Evolutionary conservation across 129 eudicot species (phyloP).

Genomic region (Artemisia annua): DNA sequence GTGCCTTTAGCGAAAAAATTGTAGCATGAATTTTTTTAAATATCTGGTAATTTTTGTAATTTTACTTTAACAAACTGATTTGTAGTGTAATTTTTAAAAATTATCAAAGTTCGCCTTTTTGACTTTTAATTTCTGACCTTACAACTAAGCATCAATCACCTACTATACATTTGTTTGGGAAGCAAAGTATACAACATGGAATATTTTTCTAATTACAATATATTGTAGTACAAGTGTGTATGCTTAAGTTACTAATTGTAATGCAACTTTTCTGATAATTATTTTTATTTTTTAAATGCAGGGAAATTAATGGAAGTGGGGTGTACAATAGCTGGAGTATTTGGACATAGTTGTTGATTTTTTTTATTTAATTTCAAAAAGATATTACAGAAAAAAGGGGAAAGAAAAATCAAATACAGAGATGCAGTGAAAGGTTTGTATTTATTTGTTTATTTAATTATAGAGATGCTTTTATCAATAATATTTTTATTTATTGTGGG

Average conservation of each 20-base stretch:
- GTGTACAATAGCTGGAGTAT: conserved; percentile 62
- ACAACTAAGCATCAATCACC: no score
- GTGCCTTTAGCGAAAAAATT: no score
- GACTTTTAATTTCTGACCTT: no score
- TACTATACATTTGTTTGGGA: no score
- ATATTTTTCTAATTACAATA: no score
- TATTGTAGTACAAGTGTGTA: background rate
- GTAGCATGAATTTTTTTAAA: no score
- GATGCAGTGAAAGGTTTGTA: conserved; percentile 39
- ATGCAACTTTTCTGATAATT: background rate
- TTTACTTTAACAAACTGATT: no score
- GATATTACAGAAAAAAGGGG: conserved; percentile 17
- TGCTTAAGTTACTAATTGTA: background rate
- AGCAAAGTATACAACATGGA: no score
- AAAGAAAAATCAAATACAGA: conserved; percentile 32
- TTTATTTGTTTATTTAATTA: conserved; percentile 15
- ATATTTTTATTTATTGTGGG: background rate
- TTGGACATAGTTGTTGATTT: conserved; percentile 56
- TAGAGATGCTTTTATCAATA: conserved; percentile 1
- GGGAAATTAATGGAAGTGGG: conserved; percentile 85
- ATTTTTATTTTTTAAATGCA: conserved; percentile 28
- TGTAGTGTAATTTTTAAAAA: no score
- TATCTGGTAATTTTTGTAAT: no score
- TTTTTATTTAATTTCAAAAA: background rate
- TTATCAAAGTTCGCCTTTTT: no score